phyloP scores from a whole-genome alignment of 352 stramenopile species.

The Hyaloperonospora arabidopsidis region DNA sequence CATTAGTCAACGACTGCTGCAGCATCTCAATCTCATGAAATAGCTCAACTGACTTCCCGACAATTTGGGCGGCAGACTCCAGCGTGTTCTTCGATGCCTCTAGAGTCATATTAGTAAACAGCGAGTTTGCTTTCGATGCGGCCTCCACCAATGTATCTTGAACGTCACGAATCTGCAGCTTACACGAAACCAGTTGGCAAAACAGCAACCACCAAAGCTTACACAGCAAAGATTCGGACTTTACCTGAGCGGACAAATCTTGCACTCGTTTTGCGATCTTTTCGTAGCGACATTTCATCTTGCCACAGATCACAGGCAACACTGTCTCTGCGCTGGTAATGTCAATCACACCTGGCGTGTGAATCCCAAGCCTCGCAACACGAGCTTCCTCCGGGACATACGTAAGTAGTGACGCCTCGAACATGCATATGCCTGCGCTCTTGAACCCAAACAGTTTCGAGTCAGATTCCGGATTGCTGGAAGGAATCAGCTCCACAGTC shows the following conservation, averaged over 20 bases:
- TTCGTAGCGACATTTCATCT: slow-evolving; percentile 65
- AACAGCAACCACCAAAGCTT: not conserved
- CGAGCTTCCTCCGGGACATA: slow-evolving; percentile 40
- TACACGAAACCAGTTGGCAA: slow-evolving; percentile 1
- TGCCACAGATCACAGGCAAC: slow-evolving; percentile 54
- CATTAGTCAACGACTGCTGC: slow-evolving; percentile 21
- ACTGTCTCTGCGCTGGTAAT: slow-evolving; percentile 47
- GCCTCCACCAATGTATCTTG: slow-evolving; percentile 22
- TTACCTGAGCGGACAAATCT: slow-evolving; percentile 47
- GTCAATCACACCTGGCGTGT: slow-evolving; percentile 60
- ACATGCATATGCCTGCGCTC: slow-evolving; percentile 50
- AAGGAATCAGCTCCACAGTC: slow-evolving; percentile 45
- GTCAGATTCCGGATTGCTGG: slow-evolving; percentile 29
- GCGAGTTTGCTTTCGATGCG: slow-evolving; percentile 17
- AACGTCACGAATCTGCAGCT: slow-evolving; percentile 22
- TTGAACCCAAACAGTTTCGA: slow-evolving; percentile 47
- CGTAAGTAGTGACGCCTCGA: slow-evolving; percentile 39
- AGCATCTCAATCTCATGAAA: slow-evolving; percentile 43
- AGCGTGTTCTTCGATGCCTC: slow-evolving; percentile 47
- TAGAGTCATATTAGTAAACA: slow-evolving; percentile 49
- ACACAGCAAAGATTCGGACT: not conserved
- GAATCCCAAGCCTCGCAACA: slow-evolving; percentile 39
- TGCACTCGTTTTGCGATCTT: slow-evolving; percentile 40
- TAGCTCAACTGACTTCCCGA: slow-evolving; percentile 52
- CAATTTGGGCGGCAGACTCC: slow-evolving; percentile 40